Percentiles rank a stretch among this genome's conserved stretches.
These are phyloP conservation scores for Gossypium bickii DNA, from an alignment of 345 rosid genomes.

Conservation along the genomic window DNA sequence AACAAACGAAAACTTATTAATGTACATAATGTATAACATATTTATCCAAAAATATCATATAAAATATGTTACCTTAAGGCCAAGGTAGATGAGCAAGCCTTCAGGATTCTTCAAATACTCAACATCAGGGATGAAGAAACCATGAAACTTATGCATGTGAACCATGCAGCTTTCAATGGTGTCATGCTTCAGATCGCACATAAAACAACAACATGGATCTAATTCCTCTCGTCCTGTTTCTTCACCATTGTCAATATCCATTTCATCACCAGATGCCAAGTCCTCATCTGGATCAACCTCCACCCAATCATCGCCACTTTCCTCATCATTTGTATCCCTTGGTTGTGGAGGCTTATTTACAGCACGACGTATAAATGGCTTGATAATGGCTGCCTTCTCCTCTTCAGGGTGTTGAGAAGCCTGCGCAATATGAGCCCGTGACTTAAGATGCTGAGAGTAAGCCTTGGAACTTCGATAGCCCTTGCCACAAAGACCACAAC, in stretches of 20 bases:
- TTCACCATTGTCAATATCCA: constrained; percentile 31
- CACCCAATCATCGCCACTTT: constrained; percentile 78
- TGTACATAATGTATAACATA: neutral
- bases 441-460: constrained; percentile 79
- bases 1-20: neutral
- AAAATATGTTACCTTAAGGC: constrained; percentile 57
- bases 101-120: constrained; percentile 84
- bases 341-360: constrained; percentile 20
- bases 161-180: constrained; percentile 76
- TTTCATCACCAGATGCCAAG: constrained; percentile 26
- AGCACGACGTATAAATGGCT: constrained; percentile 47
- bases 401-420: constrained; percentile 53
- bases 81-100: constrained; percentile 80
- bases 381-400: constrained; percentile 48
- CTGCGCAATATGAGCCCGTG: constrained; percentile 49
- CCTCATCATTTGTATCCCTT: constrained; percentile 40
- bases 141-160: constrained; percentile 93
- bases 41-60: neutral
- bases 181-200: constrained; percentile 66
- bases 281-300: constrained; percentile 71
- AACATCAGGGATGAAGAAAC: constrained; percentile 83
- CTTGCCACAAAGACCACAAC: constrained; percentile 67
- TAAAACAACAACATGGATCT: constrained; percentile 81
- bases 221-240: constrained; percentile 37
- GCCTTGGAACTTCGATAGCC: constrained; percentile 87